Percentiles rank a stretch among this genome's conserved stretches.
These are phyloP conservation scores for Tricholoma hemisulphureum DNA, from an alignment of 768 basidiomycete genomes.

Conservation along the genomic window DNA sequence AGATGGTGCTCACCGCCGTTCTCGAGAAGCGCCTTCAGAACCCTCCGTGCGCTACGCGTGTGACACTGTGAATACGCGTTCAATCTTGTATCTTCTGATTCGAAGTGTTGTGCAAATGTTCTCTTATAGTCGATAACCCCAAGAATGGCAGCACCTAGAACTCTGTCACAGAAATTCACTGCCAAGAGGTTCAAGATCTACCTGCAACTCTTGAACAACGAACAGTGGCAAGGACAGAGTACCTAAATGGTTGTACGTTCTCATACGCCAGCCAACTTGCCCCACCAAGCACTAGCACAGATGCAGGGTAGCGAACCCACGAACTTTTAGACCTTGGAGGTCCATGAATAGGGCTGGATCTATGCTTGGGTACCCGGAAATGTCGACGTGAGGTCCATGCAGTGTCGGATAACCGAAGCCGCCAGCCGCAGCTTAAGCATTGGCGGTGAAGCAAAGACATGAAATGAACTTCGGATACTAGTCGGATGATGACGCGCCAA, in stretches of 20 bases:
- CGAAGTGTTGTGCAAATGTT: slow-evolving; percentile 56
- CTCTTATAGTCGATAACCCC: slow-evolving; percentile 72
- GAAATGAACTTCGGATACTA: neutral
- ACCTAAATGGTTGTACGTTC: slow-evolving; percentile 69
- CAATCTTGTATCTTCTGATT: slow-evolving; percentile 46
- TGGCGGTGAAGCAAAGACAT: slow-evolving; percentile 21
- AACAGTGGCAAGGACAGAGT: slow-evolving; percentile 66
- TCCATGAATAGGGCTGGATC: neutral
- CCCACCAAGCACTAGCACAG: slow-evolving; percentile 35
- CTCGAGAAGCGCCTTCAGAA: slow-evolving; percentile 78
- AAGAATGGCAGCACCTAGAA: slow-evolving; percentile 55
- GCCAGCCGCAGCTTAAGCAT: slow-evolving; percentile 17
- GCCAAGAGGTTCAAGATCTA: slow-evolving; percentile 30
- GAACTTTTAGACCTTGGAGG: slow-evolving; percentile 12
- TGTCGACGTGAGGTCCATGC: slow-evolving; percentile 5
- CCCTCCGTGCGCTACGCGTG: slow-evolving; percentile 72
- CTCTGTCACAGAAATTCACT: slow-evolving; percentile 2
- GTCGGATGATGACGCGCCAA: neutral
- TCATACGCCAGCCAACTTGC: slow-evolving; percentile 56
- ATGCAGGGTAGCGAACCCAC: slow-evolving; percentile 40
- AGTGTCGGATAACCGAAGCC: slow-evolving; percentile 5
- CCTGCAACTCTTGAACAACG: slow-evolving; percentile 81
- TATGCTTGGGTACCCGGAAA: slow-evolving; percentile 7
- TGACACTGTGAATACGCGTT: slow-evolving; percentile 78
- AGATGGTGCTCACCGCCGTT: slow-evolving; percentile 70